Percentiles rank a stretch among this genome's conserved stretches.
Evolutionary conservation across 2,329 filamentous ascomycete species (phyloP).

Genomic region (Fusarium sp.): DNA sequence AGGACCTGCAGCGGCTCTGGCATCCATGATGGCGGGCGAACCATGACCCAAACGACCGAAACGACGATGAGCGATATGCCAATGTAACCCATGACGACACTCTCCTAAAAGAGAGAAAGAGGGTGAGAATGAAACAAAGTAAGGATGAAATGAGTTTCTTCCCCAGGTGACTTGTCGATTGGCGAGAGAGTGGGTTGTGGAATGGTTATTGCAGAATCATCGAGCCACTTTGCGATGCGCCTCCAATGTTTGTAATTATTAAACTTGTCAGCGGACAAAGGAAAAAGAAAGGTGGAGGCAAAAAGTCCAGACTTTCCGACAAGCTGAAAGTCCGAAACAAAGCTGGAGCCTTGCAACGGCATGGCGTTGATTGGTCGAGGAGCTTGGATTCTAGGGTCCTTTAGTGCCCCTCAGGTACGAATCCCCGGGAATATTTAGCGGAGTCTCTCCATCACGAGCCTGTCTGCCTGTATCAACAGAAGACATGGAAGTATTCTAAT

Average conservation of each 20-base stretch:
- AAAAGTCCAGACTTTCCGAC: constrained; percentile 1
- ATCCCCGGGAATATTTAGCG: background rate
- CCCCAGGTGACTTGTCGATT: constrained; percentile 27
- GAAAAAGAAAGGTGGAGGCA: constrained; percentile 17
- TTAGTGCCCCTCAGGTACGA: background rate
- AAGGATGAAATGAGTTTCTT: constrained; percentile 5
- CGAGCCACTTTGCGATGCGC: constrained; percentile 39
- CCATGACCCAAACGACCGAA: constrained; percentile 67
- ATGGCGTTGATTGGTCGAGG: constrained; percentile 24
- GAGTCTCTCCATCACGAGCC: background rate
- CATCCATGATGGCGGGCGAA: constrained; percentile 65
- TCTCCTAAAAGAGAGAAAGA: background rate
- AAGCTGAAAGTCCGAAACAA: background rate
- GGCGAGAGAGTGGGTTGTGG: constrained; percentile 44
- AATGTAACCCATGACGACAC: constrained; percentile 63
- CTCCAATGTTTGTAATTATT: constrained; percentile 5
- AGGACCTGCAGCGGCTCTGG: constrained; percentile 44
- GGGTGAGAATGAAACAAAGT: background rate
- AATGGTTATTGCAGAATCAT: constrained; percentile 47
- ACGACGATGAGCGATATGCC: constrained; percentile 72
- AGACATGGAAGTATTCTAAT: background rate
- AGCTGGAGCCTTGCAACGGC: constrained; percentile 27
- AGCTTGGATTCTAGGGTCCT: constrained; percentile 1
- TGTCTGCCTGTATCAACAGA: background rate
- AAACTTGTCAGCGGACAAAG: constrained; percentile 35